A percentile compares a stretch with the other conserved stretches of the same genome.
phyloP scores from a whole-genome alignment of 2,329 filamentous ascomycete genomes.

The Dactylonectria macrodidyma region DNA sequence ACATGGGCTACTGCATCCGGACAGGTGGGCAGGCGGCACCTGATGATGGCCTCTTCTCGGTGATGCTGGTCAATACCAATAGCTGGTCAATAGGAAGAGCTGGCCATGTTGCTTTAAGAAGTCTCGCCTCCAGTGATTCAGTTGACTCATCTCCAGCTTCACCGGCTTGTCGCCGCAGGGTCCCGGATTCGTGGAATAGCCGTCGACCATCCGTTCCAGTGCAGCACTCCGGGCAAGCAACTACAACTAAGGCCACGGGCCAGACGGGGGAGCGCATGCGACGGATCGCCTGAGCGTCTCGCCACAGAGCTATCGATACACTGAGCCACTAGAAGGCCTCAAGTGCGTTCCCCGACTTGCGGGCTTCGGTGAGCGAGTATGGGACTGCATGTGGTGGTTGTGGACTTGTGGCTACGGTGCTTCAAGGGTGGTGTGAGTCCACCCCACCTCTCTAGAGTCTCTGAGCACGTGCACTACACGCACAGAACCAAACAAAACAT shows the following conservation, averaged over 20 bases:
- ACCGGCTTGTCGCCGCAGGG: background rate
- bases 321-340: conserved; percentile 9
- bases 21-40: conserved; percentile 22
- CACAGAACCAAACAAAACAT: background rate
- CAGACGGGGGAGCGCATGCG: conserved; percentile 6
- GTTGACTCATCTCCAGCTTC: conserved; percentile 1
- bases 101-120: background rate
- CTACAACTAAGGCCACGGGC: background rate
- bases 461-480: background rate
- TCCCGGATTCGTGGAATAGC: background rate
- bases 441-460: conserved; percentile 6
- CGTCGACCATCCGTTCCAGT: background rate
- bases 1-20: conserved; percentile 6
- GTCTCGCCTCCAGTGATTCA: background rate
- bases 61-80: conserved; percentile 2
- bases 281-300: conserved; percentile 1
- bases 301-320: conserved; percentile 14
- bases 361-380: background rate
- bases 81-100: background rate
- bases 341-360: conserved; percentile 1
- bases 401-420: background rate
- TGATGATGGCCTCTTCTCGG: conserved; percentile 8
- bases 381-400: conserved; percentile 1
- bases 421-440: conserved; percentile 4
- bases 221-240: background rate